Conservation (phyloP, 371 early-diverging fungal species). For the Mucor circinelloides region DNA sequence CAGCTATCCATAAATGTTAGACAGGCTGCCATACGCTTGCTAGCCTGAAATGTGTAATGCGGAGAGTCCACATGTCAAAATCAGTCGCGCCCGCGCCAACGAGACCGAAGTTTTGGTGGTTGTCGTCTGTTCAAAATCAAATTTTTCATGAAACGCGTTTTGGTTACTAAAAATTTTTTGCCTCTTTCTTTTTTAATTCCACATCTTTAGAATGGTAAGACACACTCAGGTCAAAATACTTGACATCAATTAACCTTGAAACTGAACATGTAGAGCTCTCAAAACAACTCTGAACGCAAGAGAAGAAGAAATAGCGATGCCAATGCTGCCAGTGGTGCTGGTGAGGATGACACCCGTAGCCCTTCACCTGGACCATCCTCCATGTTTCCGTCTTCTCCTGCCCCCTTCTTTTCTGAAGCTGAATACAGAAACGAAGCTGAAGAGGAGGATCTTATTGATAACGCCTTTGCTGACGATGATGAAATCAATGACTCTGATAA, state of each 20-base stretch:
- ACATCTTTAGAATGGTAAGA: neutral
- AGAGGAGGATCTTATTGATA: constrained; percentile 30
- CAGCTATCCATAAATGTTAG: too few species aligned
- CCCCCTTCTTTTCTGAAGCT: constrained; percentile 49
- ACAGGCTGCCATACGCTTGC: too few species aligned
- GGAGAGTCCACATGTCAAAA: neutral
- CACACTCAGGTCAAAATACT: neutral
- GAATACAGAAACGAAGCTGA: constrained; percentile 43
- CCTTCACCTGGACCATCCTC: constrained; percentile 46
- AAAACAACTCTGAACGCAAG: constrained; percentile 37
- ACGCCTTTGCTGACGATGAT: constrained; percentile 46
- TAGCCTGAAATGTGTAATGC: too few species aligned
- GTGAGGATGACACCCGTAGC: constrained; percentile 12
- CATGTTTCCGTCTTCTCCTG: constrained; percentile 48
- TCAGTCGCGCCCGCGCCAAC: neutral
- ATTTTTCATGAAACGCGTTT: neutral
- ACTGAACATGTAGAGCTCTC: neutral
- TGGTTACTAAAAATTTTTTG: neutral
- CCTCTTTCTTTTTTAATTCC: neutral
- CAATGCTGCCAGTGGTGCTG: constrained; percentile 10
- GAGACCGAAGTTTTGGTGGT: neutral
- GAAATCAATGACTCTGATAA: constrained; percentile 61
- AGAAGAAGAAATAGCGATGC: constrained; percentile 52
- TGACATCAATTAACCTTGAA: neutral
- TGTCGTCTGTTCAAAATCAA: neutral